Evolutionary conservation across 495 filamentous ascomycete species (phyloP), one percentile per base, ranked within the genome.

Genomic region (Penicillium desertorum): DNA sequence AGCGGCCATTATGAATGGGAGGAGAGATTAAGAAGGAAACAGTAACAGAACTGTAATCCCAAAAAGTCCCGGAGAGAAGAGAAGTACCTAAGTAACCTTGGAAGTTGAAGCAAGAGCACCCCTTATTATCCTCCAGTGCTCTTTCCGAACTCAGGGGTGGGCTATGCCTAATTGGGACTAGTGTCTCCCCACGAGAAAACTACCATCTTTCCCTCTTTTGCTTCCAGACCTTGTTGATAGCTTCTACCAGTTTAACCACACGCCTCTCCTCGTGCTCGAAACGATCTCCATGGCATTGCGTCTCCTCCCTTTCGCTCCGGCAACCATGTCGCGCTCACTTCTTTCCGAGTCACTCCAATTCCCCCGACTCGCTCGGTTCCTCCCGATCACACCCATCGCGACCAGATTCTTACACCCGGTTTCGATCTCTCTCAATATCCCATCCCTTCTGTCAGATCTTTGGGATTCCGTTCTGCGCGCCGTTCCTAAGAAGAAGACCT

Each of bases 401-500:
- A 51, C 57, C 12, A 62, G 43, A n/a, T 50, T 68, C 55, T 61
- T 65, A 29, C 57, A 59, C 45, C 55, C 58, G 47, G 25, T 62
- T 41, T 45, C 67, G 14, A 64, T 76, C 54, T 61, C 73, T 25
- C 58, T 75, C 37, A 82, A 79, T 30, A 61, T 86, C 12, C 82
- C 85, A 1, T 78, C 76, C 9, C 62, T 94, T 4, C 70, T 95
- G 17, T 81, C 81, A 45, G 89, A 86, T 37, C 81, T 99, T 58
- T 98, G 93, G 90, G 95, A 96, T 59, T 90, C 88, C 2, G 83
- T 98, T 37, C 85, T 99, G 34, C 86, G 86, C 59, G 94, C 94
- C 4, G 94, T 96, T 6, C 94, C 94, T 10, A 99, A 99, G 82
- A 98, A 96, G 77, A 99, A 98, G 84, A 96, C 92, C 10, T 96